Conservation (phyloP, 495 filamentous ascomycete genomes). For the Thermochaetoides thermophila region DNA sequence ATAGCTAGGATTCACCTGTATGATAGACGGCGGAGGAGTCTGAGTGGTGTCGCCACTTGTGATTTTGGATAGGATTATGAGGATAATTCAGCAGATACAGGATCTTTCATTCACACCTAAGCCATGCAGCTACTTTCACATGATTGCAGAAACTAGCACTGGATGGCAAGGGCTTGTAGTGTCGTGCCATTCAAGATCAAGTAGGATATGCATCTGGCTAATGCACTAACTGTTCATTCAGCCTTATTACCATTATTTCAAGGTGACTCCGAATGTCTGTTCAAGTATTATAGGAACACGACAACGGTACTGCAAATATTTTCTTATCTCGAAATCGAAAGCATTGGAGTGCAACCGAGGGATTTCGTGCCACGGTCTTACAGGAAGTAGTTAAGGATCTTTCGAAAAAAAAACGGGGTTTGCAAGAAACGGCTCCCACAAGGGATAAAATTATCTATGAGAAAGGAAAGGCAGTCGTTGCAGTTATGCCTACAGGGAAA, state of each 20-base stretch:
- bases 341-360: slow-evolving; percentile 4
- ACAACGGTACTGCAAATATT: slow-evolving; percentile 12
- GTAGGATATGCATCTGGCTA: not conserved
- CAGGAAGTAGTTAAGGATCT: slow-evolving; percentile 4
- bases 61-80: slow-evolving; percentile 23
- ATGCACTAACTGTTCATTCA: too few species aligned
- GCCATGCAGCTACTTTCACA: slow-evolving; percentile 25
- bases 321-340: slow-evolving; percentile 15
- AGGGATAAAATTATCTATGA: slow-evolving; percentile 1
- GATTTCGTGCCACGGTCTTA: slow-evolving; percentile 5
- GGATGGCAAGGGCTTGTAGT: slow-evolving; percentile 17
- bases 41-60: slow-evolving; percentile 21
- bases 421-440: slow-evolving; percentile 4
- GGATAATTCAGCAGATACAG: slow-evolving; percentile 8
- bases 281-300: slow-evolving; percentile 17
- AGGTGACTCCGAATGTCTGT: slow-evolving; percentile 21
- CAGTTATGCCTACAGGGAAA: slow-evolving; percentile 5
- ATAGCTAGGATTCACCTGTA: too few species aligned
- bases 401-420: slow-evolving; percentile 1
- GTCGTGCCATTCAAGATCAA: not conserved
- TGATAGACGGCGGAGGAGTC: slow-evolving; percentile 27
- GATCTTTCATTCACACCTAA: slow-evolving; percentile 10
- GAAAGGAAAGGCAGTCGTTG: slow-evolving; percentile 8
- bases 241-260: slow-evolving; percentile 23
- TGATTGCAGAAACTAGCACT: slow-evolving; percentile 26